A percentile compares a stretch with the other conserved stretches of the same genome.
These are phyloP conservation scores for Diaporthe citriasiana DNA, from an alignment of 2,329 filamentous ascomycete genomes.

Conservation along the genomic window DNA sequence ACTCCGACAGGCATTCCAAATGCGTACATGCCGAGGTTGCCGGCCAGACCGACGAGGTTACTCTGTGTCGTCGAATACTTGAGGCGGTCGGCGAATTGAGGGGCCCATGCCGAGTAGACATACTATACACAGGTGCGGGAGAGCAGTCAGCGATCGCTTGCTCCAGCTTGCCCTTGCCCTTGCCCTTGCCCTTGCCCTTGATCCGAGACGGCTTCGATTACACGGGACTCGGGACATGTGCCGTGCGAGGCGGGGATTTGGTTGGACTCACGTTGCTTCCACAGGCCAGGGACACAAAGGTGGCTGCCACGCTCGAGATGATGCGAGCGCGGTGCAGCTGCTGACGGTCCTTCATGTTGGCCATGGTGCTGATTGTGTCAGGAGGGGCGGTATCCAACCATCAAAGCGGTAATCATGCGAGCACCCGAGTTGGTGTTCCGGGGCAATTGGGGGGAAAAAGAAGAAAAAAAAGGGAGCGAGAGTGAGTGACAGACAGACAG, in stretches of 20 bases:
- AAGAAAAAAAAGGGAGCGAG: not conserved
- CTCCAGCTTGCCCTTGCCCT: not conserved
- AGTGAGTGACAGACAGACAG: slow-evolving; percentile 1
- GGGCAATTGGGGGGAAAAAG: not conserved
- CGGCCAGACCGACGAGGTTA: slow-evolving; percentile 89
- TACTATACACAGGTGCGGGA: slow-evolving; percentile 72
- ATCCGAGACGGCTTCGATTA: not conserved
- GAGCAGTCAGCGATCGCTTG: slow-evolving; percentile 40
- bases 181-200: not conserved
- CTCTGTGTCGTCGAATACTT: slow-evolving; percentile 91
- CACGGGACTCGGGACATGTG: not conserved
- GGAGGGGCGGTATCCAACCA: not conserved
- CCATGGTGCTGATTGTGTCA: slow-evolving; percentile 33
- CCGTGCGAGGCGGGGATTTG: not conserved
- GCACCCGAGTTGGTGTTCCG: not conserved
- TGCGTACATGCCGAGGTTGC: slow-evolving; percentile 95
- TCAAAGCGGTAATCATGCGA: slow-evolving; percentile 21
- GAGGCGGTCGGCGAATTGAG: slow-evolving; percentile 90
- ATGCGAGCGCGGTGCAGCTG: slow-evolving; percentile 76
- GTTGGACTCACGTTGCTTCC: slow-evolving; percentile 83
- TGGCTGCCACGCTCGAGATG: slow-evolving; percentile 87
- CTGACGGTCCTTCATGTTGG: slow-evolving; percentile 62
- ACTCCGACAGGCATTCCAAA: slow-evolving; percentile 91
- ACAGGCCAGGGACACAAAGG: slow-evolving; percentile 86
- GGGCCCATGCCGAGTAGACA: slow-evolving; percentile 98